A percentile compares a stretch with the other conserved stretches of the same genome.
Conservation (phyloP, 2,329 filamentous ascomycete species). For the Sphaerostilbella broomeana region DNA sequence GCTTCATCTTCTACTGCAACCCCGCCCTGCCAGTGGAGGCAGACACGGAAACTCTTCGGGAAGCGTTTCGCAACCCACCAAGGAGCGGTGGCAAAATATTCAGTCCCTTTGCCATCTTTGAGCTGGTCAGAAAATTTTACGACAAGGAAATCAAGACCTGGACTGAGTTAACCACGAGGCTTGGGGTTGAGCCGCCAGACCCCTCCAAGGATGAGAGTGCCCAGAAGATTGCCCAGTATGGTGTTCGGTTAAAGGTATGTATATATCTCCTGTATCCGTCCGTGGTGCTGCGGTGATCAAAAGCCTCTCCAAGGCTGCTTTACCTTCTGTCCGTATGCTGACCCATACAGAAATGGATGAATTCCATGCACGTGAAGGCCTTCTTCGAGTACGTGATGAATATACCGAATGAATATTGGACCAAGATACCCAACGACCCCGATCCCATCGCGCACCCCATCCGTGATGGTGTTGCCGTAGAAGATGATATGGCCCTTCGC, state of each 20-base stretch:
- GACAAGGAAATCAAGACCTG: conserved; percentile 84
- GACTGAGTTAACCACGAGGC: conserved; percentile 76
- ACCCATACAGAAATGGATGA: conserved; percentile 74
- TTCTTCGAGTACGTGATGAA: conserved; percentile 87
- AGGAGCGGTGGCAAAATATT: conserved; percentile 86
- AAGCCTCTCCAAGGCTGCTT: too few relatives aligned
- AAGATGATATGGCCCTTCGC: conserved; percentile 83
- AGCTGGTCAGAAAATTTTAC: conserved; percentile 73
- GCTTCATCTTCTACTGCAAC: conserved; percentile 88
- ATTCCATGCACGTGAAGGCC: conserved; percentile 88
- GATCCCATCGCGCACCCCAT: conserved; percentile 57
- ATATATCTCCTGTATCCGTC: too few relatives aligned
- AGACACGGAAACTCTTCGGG: conserved; percentile 64
- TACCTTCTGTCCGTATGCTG: neutral
- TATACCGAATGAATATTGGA: conserved; percentile 74
- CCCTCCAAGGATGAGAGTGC: conserved; percentile 78
- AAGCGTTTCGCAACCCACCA: conserved; percentile 71
- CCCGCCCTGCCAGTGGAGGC: conserved; percentile 62
- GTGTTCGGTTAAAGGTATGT: conserved; percentile 77
- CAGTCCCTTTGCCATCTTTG: conserved; percentile 67
- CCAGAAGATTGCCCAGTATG: conserved; percentile 93
- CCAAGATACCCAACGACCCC: conserved; percentile 60
- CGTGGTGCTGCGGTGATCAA: too few relatives aligned
- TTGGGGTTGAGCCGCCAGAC: conserved; percentile 84
- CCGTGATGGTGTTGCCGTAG: conserved; percentile 74